Evolutionary conservation across 305 asterid species (phyloP), one percentile per base, ranked within the genome.

Genomic region (Plantago coronopus): DNA sequence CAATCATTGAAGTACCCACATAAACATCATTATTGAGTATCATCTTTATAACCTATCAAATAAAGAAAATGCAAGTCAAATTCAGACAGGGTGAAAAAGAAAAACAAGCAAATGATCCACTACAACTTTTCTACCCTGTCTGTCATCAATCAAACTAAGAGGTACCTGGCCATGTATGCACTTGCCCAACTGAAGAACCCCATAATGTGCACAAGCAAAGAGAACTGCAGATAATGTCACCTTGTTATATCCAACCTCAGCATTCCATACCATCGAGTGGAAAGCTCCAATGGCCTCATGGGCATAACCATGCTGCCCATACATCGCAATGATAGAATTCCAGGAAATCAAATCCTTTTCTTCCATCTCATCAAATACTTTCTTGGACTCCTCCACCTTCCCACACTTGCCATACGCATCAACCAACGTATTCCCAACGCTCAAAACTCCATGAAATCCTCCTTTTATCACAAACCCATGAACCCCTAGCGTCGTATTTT

Each of bases 381-480:
- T 75, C 69, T 77, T 69, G 5, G 95, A 85, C 47, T 78, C 71
- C 56, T 69, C 85, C 42, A 87, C 80, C 75, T 70, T 71, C 17
- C 93, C 93, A 44, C 91, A 85, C 78, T 83, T 87, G n/a, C 95
- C 84, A 64, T 87, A 85, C 1, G 91, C 87, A 51, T 90, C 95
- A 56, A 90, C 85, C 81, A 87, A 73, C 59, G 96, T 80, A 59
- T 90, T 90, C 25, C 83, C 81, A 21, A 85, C 85, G 12, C 83
- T 79, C 69, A 74, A 64, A 44, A 62, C 77, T 65, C 68, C 94
- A 21, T 71, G 76, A 59, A 85, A 68, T n/a, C 91, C 93, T 68
- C 71, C 69, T 69, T 87, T 83, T 19, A 75, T 73, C 43, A 73
- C 84, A 62, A 83, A 75, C n/a, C 96, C 83, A 22, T 90, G 96